Percentiles rank a stretch among this genome's conserved stretches.
phyloP scores from a whole-genome alignment of 2,329 filamentous ascomycete genomes.

The Ophiosphaerella korrae region DNA sequence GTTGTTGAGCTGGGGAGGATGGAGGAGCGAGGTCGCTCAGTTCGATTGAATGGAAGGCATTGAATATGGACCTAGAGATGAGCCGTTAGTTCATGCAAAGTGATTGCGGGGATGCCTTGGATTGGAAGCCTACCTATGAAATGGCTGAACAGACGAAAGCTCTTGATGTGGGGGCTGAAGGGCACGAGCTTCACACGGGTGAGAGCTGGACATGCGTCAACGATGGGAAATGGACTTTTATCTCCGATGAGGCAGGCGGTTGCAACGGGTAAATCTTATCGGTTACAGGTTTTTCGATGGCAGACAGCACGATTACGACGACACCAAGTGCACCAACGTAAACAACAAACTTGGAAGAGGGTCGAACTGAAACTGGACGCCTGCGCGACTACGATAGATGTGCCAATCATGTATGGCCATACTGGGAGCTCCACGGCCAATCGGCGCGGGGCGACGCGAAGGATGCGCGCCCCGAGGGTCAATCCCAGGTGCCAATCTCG shows the following conservation, averaged over 20 bases:
- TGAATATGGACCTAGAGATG: constrained; percentile 10
- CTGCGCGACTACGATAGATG: constrained; percentile 21
- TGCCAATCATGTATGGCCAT: constrained; percentile 34
- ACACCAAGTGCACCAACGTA: constrained; percentile 25
- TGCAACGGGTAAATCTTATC: constrained; percentile 17
- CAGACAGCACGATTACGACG: constrained; percentile 22
- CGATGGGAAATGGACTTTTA: constrained; percentile 18
- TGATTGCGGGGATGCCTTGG: constrained; percentile 11
- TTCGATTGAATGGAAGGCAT: constrained; percentile 15
- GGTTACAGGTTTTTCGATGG: constrained; percentile 18
- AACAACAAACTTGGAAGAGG: constrained; percentile 46
- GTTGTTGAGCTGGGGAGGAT: constrained; percentile 17
- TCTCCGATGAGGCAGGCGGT: constrained; percentile 18
- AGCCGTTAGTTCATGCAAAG: constrained; percentile 11
- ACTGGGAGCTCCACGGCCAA: constrained; percentile 25
- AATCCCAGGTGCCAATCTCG: constrained; percentile 34
- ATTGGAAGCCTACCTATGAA: constrained; percentile 20
- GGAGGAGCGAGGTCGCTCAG: constrained; percentile 28
- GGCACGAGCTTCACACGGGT: constrained; percentile 11
- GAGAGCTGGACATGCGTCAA: constrained; percentile 18
- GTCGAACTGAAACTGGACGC: constrained; percentile 38
- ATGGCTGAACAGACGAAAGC: constrained; percentile 10
- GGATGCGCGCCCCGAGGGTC: constrained; percentile 29
- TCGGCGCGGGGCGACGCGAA: constrained; percentile 18
- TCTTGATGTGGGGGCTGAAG: constrained; percentile 27